Evolutionary conservation across 495 filamentous ascomycete genomes (phyloP), one percentile per base, ranked within the genome.

Genomic region (Talaromyces adpressus): DNA sequence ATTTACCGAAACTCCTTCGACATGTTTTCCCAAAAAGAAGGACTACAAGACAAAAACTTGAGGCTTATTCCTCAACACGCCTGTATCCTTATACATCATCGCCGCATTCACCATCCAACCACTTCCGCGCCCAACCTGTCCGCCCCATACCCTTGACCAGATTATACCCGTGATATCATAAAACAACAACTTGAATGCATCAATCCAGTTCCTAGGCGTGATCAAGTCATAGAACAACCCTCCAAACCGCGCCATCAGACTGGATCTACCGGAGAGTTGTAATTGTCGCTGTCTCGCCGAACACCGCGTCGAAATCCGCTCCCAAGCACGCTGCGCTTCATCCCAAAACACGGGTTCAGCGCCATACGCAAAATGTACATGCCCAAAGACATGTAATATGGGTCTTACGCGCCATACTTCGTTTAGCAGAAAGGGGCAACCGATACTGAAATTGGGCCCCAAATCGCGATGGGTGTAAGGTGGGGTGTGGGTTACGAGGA

Each of bases 331-430:
- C 69, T 96, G 90, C 57, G 83, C 87, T 54, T 89, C 81, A 71
- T 95, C 91, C 85, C 87, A 96, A 76, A 86, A 92, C 1, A 90
- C 77, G 3, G 84, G 76, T 68, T 93, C 86, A 23, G 75, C 71
- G 6, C 86, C 86, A 52, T 83, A 77, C 6, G 80, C 82, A 39
- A 76, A 86, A 74, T 98, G 94, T 27, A 95, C 81, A 71, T 98
- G 94, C 5, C 93, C 93, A 74, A 95, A 96, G 62, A 97, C 82
- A 73, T 98, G 93, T 11, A 97, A 76, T 32, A 77, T 77, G 3
- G 93, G 93, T 63, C 85, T 86, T 20, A 94, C 85, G 27, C 85
- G 81, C 91, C 91, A 94, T 30, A 91, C 68, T 65, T 95, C 91
- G 18, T 82, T 75, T 1, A 93, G 81, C 2, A 98, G 82, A 32